Percentiles rank a stretch among this genome's conserved stretches.
These are phyloP conservation scores for Soucietia sequanensis DNA, from an alignment of 805 yeast species.

Conservation along the genomic window DNA sequence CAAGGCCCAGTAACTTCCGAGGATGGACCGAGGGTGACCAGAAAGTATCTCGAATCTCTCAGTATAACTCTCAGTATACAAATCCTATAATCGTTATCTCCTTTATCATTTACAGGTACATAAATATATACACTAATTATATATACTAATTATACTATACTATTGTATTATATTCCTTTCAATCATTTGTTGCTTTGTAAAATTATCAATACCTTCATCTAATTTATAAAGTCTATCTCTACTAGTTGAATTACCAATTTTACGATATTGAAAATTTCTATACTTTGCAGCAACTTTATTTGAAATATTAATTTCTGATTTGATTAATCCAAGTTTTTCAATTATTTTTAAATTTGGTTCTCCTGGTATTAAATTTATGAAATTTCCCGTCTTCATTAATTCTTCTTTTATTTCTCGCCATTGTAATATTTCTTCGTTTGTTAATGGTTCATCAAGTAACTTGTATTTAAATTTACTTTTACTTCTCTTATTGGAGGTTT, in stretches of 20 bases:
- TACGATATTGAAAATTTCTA: background rate
- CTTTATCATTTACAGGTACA: too few relatives aligned
- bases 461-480: background rate
- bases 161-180: constrained; percentile 16
- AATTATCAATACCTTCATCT: constrained; percentile 9
- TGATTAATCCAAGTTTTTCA: background rate
- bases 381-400: background rate
- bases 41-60: too few relatives aligned
- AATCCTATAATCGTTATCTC: too few relatives aligned
- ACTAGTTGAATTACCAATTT: constrained; percentile 3
- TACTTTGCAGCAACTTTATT: background rate
- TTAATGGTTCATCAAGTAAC: constrained; percentile 1
- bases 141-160: too few relatives aligned
- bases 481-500: background rate
- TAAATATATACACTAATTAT: too few relatives aligned
- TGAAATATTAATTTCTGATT: background rate
- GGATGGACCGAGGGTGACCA: too few relatives aligned
- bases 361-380: background rate
- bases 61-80: too few relatives aligned
- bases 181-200: constrained; percentile 12
- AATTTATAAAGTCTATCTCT: constrained; percentile 9
- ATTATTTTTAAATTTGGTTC: background rate
- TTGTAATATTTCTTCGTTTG: constrained; percentile 5
- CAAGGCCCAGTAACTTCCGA: too few relatives aligned
- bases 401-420: constrained; percentile 10